Base-by-base conservation (phyloP, 768 basidiomycete species). In the Cystofilobasidium capitatum region DNA sequence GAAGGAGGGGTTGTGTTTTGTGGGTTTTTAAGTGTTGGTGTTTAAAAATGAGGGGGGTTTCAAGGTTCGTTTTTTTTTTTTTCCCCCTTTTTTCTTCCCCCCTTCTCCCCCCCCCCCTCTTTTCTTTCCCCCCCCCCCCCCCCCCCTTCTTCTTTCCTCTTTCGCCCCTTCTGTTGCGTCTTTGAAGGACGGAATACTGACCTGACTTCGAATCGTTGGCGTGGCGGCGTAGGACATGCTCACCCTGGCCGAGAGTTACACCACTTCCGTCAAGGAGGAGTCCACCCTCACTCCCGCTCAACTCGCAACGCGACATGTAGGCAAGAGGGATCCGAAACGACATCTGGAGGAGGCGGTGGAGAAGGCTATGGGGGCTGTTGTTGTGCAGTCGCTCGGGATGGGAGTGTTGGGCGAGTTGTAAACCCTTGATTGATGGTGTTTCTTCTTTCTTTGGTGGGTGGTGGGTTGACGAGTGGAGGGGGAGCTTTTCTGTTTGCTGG, bases 321-420 rank as follows among this genome's bases (percentile, higher is more conserved):
- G 93, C 66, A 96, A 94, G 77, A 89, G 93, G 73, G 93, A 97
- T 79, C 96, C 96, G 39, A 99, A 99, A 79, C 85, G 96, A 72
- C 96, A 99, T 81, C 77, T 99, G 71, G 92, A 94, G 73, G 96
- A 97, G 78, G 88, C 89, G 35, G 96, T 97, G 8, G 96, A 98
- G 80, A 91, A 88, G 78, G 92, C 93, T 1, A 97, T 99, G 86
- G 92, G 91, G 3, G 87, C 96, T 77, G 93, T 97, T 77, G 91
- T 97, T 62, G 88, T 92, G 49, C 93, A 96, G 79, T 93, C 88
- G 75, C 78, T 97, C 70, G 93, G 89, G 45, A 94, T 91, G 72
- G 94, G 94, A 86, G 81, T 97, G 70, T 81, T 96, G 70, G 90
- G 91, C 65, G 92, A 97, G 80, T 80, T 96, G 73, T 92, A 76